A percentile compares a stretch with the other conserved stretches of the same genome.
Conservation (phyloP, 1,284 basidiomycete species). For the Cutaneotrichosporon cutaneum region DNA sequence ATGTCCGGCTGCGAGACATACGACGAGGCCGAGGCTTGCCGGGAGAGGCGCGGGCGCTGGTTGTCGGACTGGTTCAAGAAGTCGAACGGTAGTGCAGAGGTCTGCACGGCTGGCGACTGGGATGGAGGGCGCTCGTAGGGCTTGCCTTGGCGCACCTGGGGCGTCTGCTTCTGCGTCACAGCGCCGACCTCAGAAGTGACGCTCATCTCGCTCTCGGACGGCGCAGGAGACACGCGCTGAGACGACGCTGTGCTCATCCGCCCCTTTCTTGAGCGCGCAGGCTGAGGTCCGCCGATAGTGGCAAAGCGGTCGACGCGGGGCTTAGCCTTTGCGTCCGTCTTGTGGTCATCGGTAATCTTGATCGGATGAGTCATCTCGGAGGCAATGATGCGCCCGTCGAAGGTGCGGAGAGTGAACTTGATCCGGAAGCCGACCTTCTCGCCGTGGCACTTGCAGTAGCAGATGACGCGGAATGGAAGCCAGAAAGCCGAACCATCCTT, state of each 20-base stretch:
- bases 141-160: constrained; percentile 38
- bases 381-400: constrained; percentile 76
- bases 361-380: constrained; percentile 84
- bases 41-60: constrained; percentile 29
- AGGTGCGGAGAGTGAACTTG: constrained; percentile 82
- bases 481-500: constrained; percentile 75
- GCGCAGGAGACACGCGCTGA: constrained; percentile 39
- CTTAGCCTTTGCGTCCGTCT: constrained; percentile 61
- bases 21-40: constrained; percentile 36
- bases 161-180: constrained; percentile 44
- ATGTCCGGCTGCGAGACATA: constrained; percentile 22
- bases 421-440: constrained; percentile 95
- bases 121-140: constrained; percentile 47
- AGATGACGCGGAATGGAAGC: constrained; percentile 92
- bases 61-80: constrained; percentile 18
- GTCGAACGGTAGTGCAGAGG: constrained; percentile 31
- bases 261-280: constrained; percentile 38
- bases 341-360: constrained; percentile 99
- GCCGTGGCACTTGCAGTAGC: constrained; percentile 97
- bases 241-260: constrained; percentile 44
- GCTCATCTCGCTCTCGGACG: constrained; percentile 44
- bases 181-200: constrained; percentile 48
- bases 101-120: constrained; percentile 34
- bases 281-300: constrained; percentile 20
- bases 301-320: constrained; percentile 27